Conservation (phyloP, 2,329 filamentous ascomycete species). For the Esteya vermicola region DNA sequence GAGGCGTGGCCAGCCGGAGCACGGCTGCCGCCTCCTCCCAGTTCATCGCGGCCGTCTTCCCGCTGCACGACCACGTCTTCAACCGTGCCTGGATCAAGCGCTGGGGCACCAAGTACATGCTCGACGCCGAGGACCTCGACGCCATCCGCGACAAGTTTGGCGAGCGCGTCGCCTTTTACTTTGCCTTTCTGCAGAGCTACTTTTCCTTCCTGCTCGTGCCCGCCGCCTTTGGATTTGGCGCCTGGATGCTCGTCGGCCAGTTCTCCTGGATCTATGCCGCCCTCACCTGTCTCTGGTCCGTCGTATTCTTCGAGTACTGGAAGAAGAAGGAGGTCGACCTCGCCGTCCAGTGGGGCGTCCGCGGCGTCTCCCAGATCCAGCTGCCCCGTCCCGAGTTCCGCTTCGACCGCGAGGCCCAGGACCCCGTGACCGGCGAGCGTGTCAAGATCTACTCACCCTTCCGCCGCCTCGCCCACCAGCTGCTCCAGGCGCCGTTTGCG, state of each 20-base stretch:
- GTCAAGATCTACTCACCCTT: conserved; percentile 61
- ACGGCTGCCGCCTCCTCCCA: conserved; percentile 19
- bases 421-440: conserved; percentile 70
- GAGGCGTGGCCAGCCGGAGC: conserved; percentile 19
- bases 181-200: conserved; percentile 69
- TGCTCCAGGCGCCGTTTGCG: conserved; percentile 76
- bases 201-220: conserved; percentile 58
- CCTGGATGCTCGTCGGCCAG: conserved; percentile 53
- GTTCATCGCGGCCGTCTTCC: conserved; percentile 58
- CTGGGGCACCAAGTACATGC: conserved; percentile 57
- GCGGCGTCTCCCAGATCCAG: conserved; percentile 53
- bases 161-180: conserved; percentile 63
- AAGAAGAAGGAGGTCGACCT: conserved; percentile 62
- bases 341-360: conserved; percentile 57
- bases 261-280: conserved; percentile 59
- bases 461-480: conserved; percentile 62
- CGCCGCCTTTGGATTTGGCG: conserved; percentile 50
- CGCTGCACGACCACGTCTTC: conserved; percentile 62
- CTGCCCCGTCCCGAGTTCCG: conserved; percentile 57
- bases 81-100: conserved; percentile 64
- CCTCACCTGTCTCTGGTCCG: conserved; percentile 54
- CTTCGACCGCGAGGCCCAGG: conserved; percentile 62
- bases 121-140: conserved; percentile 54
- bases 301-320: conserved; percentile 68
- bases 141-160: conserved; percentile 54